Conservation (phyloP, 1,139 yeast genomes). For the Yamadazyma atmosphaerica region DNA sequence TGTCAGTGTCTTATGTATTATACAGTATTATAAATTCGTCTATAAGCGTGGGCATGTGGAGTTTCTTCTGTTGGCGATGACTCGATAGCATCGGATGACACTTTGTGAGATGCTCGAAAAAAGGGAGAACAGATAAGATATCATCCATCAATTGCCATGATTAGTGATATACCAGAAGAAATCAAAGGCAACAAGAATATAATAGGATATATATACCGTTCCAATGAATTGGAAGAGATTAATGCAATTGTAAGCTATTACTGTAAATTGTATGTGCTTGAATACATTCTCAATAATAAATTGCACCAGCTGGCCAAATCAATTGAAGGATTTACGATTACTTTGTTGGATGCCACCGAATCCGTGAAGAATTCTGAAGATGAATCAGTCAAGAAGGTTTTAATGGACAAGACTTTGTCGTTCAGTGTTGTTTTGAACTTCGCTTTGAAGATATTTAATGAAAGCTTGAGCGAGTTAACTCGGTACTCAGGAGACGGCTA, state of each 20-base stretch:
- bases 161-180: conserved; percentile 13
- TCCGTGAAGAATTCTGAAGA: conserved; percentile 44
- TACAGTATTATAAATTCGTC: too few relatives aligned
- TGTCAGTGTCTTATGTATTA: neutral
- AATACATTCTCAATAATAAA: conserved; percentile 58
- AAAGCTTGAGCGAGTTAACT: conserved; percentile 33
- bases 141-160: conserved; percentile 7
- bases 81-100: too few relatives aligned
- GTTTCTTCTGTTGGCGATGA: too few relatives aligned
- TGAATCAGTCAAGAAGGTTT: conserved; percentile 37
- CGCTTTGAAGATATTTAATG: conserved; percentile 60
- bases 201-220: conserved; percentile 44
- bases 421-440: conserved; percentile 61
- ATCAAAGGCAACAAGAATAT: conserved; percentile 23
- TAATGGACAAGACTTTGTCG: conserved; percentile 58
- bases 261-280: conserved; percentile 63
- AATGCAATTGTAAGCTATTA: conserved; percentile 60
- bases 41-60: too few relatives aligned
- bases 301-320: conserved; percentile 54
- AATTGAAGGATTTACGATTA: conserved; percentile 57
- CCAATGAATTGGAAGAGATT: conserved; percentile 48
- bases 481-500: conserved; percentile 22
- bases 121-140: neutral
- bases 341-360: conserved; percentile 67
- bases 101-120: neutral